phyloP scores from a whole-genome alignment of 495 filamentous ascomycete species.

The Xylaria bambusicola region DNA sequence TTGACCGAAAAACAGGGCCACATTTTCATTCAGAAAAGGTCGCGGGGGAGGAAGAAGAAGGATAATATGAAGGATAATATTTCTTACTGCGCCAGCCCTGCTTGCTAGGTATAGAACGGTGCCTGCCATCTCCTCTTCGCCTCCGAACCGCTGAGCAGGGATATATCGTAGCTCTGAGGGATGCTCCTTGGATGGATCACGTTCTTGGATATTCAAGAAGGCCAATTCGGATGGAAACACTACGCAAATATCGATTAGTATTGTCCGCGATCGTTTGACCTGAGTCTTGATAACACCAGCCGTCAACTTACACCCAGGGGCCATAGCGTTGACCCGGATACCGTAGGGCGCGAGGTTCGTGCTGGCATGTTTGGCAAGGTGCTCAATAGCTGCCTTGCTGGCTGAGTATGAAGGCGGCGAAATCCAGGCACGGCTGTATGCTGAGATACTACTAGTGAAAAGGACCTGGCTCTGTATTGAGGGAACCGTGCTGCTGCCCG shows the following conservation, averaged over 20 bases:
- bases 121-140: constrained; percentile 56
- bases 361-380: constrained; percentile 57
- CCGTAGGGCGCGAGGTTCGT: constrained; percentile 47
- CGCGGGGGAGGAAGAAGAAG: too few relatives aligned
- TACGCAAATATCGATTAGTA: constrained; percentile 21
- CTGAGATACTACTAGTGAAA: constrained; percentile 54
- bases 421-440: constrained; percentile 43
- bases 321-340: constrained; percentile 59
- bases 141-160: constrained; percentile 51
- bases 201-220: constrained; percentile 20
- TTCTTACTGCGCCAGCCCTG: constrained; percentile 42
- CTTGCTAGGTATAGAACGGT: constrained; percentile 41
- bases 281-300: background rate
- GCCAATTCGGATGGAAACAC: constrained; percentile 59
- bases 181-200: constrained; percentile 42
- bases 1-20: background rate
- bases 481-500: constrained; percentile 28
- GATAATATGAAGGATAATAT: background rate
- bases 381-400: constrained; percentile 55
- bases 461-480: constrained; percentile 58
- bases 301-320: constrained; percentile 54
- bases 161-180: constrained; percentile 32
- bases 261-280: too few relatives aligned
- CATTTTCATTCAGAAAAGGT: background rate
- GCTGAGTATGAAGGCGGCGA: constrained; percentile 52